These are phyloP conservation scores for Colletotrichum sp. DNA, from an alignment of 2,329 filamentous ascomycete genomes.

Conservation along the genomic window DNA sequence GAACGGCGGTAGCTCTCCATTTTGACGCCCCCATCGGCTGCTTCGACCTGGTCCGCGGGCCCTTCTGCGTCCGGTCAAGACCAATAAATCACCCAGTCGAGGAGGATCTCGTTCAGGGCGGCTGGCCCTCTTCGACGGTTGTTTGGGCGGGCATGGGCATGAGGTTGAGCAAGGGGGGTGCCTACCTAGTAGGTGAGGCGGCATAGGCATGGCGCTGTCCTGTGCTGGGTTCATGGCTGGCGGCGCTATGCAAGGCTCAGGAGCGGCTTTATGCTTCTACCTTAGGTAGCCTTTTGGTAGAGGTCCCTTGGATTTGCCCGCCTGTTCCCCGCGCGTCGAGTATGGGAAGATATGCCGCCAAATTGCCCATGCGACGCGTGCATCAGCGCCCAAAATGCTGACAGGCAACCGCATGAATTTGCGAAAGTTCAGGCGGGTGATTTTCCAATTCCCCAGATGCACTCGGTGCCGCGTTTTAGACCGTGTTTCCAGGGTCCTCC, in stretches of 20 bases:
- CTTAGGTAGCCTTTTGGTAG: background rate
- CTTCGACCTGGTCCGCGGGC: background rate
- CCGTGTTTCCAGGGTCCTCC: background rate
- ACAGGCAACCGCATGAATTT: constrained; percentile 1
- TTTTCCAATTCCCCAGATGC: background rate
- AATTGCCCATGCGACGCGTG: background rate
- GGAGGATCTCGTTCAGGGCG: background rate
- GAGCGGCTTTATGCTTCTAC: background rate
- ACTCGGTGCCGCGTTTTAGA: background rate
- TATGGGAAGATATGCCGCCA: background rate
- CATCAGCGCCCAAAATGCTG: background rate
- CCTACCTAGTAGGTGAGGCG: background rate
- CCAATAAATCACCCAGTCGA: background rate
- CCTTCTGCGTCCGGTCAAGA: background rate
- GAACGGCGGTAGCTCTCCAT: background rate
- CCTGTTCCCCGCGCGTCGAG: background rate
- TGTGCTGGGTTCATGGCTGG: background rate
- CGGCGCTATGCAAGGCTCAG: background rate
- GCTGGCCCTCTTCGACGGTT: background rate
- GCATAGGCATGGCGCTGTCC: background rate
- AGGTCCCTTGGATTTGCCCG: background rate
- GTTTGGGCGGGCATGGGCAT: background rate
- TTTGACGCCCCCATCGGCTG: background rate
- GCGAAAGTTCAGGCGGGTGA: background rate
- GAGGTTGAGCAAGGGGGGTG: background rate